Conservation (phyloP, 2,329 filamentous ascomycete species). For the Colletotrichum noveboracense region DNA sequence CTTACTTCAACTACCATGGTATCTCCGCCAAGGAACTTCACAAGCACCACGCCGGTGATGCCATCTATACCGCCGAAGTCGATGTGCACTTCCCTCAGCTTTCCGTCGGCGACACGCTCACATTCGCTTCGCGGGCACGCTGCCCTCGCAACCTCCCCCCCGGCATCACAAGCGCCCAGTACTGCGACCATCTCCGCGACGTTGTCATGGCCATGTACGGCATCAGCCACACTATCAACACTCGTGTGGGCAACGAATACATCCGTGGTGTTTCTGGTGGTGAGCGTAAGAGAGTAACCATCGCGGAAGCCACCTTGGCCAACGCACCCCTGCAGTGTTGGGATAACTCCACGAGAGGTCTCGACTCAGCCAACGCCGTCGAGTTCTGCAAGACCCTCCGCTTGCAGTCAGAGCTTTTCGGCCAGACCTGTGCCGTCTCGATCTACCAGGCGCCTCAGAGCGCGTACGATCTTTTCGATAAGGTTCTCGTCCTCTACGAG, state of each 20-base stretch:
- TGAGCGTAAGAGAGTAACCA: constrained; percentile 49
- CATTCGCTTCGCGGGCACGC: constrained; percentile 62
- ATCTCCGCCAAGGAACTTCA: constrained; percentile 14
- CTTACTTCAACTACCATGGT: constrained; percentile 22
- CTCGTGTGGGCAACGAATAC: constrained; percentile 60
- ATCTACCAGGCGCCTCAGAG: constrained; percentile 68
- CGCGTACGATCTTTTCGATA: constrained; percentile 67
- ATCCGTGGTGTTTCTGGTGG: constrained; percentile 60
- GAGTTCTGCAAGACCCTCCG: constrained; percentile 31
- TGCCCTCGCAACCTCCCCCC: constrained; percentile 52
- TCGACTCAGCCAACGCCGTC: constrained; percentile 29
- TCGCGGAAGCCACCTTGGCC: constrained; percentile 37
- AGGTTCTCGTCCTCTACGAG: constrained; percentile 70
- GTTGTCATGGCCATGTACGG: constrained; percentile 61
- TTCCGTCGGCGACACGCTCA: constrained; percentile 65
- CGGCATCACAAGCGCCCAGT: constrained; percentile 45
- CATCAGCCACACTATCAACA: constrained; percentile 59
- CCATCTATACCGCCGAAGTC: constrained; percentile 70
- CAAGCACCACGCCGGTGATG: constrained; percentile 54
- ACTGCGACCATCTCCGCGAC: constrained; percentile 54
- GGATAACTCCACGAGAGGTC: constrained; percentile 57
- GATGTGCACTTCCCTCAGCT: constrained; percentile 67
- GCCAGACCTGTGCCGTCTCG: constrained; percentile 28
- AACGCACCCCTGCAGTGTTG: constrained; percentile 32
- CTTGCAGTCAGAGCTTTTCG: constrained; percentile 30